Percentiles rank a stretch among this genome's conserved stretches.
phyloP scores from a whole-genome alignment of 352 stramenopile species.

The Globisporangium megalacanthum region DNA sequence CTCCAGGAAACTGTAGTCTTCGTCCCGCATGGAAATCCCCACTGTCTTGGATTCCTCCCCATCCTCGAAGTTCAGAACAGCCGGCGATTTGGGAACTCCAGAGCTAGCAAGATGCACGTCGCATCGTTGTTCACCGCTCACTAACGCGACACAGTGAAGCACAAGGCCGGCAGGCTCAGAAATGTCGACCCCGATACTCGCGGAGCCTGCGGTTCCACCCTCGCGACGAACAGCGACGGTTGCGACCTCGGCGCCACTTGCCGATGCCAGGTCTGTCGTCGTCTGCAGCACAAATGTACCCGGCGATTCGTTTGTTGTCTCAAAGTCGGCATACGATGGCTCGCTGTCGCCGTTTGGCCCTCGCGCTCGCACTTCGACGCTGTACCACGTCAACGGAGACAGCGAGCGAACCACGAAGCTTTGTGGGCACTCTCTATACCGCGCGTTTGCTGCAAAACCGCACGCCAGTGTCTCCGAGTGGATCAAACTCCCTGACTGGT shows the following conservation, averaged over 20 bases:
- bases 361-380: conserved; percentile 3
- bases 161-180: conserved; percentile 22
- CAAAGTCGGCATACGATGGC: not conserved
- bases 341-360: conserved; percentile 3
- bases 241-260: conserved; percentile 13
- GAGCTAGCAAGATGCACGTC: conserved; percentile 21
- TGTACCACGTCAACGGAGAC: conserved; percentile 2
- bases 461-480: conserved; percentile 6
- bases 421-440: not conserved
- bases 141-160: conserved; percentile 17
- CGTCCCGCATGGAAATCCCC: conserved; percentile 28
- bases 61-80: conserved; percentile 33
- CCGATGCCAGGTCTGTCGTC: conserved; percentile 10
- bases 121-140: conserved; percentile 25
- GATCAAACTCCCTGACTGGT: not conserved
- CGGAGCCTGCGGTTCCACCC: conserved; percentile 24
- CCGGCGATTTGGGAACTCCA: conserved; percentile 10
- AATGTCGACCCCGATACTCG: conserved; percentile 26
- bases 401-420: conserved; percentile 2
- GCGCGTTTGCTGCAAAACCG: not conserved
- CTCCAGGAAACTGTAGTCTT: conserved; percentile 22
- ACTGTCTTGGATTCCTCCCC: conserved; percentile 32
- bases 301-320: conserved; percentile 3
- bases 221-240: conserved; percentile 25
- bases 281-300: conserved; percentile 18